Percentiles rank a stretch among this genome's conserved stretches.
phyloP scores from a whole-genome alignment of 1,284 basidiomycete species.

The Boletus sp. region DNA sequence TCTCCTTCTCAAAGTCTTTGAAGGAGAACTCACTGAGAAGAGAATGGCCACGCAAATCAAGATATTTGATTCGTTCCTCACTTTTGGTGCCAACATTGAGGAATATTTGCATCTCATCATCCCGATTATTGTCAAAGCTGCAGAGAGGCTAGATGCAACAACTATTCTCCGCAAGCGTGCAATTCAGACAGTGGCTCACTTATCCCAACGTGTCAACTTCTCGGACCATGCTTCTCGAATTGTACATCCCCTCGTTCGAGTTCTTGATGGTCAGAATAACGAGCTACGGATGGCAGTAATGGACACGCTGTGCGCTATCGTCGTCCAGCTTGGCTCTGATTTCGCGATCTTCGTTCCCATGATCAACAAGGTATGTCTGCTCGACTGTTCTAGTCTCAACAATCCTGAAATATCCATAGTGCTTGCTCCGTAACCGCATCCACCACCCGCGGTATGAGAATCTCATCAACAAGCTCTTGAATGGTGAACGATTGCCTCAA shows the following conservation, averaged over 20 bases:
- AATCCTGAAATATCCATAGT: constrained; percentile 42
- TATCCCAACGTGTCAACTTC: constrained; percentile 94
- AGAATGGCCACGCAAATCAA: constrained; percentile 80
- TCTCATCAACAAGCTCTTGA: constrained; percentile 85
- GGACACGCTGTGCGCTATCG: constrained; percentile 91
- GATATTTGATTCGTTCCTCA: constrained; percentile 90
- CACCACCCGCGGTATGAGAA: constrained; percentile 86
- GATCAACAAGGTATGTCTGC: constrained; percentile 77
- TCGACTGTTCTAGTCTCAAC: constrained; percentile 3
- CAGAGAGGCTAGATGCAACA: constrained; percentile 80
- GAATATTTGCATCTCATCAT: constrained; percentile 98
- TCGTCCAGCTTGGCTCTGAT: constrained; percentile 92
- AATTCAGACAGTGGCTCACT: constrained; percentile 86
- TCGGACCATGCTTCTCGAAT: constrained; percentile 98
- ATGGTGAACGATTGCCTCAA: constrained; percentile 87
- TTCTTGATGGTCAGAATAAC: constrained; percentile 74
- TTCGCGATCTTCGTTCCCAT: constrained; percentile 98
- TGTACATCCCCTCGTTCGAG: constrained; percentile 91
- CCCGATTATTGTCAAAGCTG: constrained; percentile 90
- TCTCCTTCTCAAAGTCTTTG: constrained; percentile 87
- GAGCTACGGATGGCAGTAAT: constrained; percentile 87
- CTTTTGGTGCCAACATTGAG: constrained; percentile 95
- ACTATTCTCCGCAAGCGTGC: constrained; percentile 81
- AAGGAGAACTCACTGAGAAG: constrained; percentile 81
- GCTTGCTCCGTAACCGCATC: constrained; percentile 75